Conservation (phyloP, 75 land plant genomes). For the Isoetes taiwanensis region DNA sequence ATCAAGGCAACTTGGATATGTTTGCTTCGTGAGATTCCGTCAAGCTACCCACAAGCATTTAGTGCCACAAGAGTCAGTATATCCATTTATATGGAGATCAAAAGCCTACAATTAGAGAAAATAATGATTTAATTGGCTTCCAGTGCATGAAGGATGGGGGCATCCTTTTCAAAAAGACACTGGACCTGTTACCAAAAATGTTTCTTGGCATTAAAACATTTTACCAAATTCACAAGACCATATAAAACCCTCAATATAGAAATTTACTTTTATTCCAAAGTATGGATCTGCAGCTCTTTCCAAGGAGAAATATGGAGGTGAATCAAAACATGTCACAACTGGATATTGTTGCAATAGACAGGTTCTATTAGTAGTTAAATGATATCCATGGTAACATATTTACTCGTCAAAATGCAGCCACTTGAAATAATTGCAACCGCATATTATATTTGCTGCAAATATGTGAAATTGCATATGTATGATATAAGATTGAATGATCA, state of each 20-base stretch:
- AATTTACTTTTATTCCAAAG: conserved; percentile 73
- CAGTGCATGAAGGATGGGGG: background rate
- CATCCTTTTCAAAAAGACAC: too few relatives aligned
- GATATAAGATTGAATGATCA: too few relatives aligned
- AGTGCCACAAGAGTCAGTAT: conserved; percentile 51
- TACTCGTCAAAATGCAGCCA: too few relatives aligned
- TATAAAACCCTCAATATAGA: background rate
- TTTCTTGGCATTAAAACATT: too few relatives aligned
- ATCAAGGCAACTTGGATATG: conserved; percentile 88
- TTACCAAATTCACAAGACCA: background rate
- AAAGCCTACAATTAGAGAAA: conserved; percentile 46
- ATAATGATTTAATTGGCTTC: background rate
- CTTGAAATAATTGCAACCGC: too few relatives aligned
- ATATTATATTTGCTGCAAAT: too few relatives aligned
- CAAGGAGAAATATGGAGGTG: conserved; percentile 45
- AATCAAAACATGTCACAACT: conserved; percentile 46
- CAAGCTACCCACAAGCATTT: conserved; percentile 69
- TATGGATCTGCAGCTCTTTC: conserved; percentile 90
- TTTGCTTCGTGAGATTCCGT: conserved; percentile 60
- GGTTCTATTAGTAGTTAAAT: too few relatives aligned
- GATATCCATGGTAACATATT: too few relatives aligned
- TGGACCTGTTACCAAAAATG: too few relatives aligned
- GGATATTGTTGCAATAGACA: conserved; percentile 47
- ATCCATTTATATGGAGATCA: conserved; percentile 97
- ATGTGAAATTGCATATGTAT: too few relatives aligned